A percentile compares a stretch with the other conserved stretches of the same genome.
Conservation (phyloP, 2,329 filamentous ascomycete genomes). For the Talaromyces sp. region DNA sequence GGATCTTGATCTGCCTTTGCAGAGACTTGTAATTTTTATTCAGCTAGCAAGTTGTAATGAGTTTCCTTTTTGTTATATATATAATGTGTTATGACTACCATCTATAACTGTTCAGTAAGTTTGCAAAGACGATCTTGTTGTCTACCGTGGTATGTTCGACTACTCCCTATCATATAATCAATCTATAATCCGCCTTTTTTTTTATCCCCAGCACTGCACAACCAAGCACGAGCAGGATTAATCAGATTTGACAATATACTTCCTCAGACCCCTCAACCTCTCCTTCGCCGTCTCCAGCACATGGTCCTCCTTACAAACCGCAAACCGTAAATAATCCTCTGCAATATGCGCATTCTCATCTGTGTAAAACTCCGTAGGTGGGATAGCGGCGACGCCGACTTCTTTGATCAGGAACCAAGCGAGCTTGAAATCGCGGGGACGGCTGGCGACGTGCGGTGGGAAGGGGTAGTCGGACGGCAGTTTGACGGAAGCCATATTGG, state of each 20-base stretch:
- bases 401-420: conserved; percentile 97
- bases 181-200: not conserved
- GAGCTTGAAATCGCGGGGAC: conserved; percentile 90
- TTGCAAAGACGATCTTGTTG: not conserved
- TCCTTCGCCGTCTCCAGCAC: conserved; percentile 77
- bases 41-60: not conserved
- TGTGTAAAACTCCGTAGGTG: conserved; percentile 96
- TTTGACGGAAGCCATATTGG: conserved; percentile 84
- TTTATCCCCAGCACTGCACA: not conserved
- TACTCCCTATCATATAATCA: not conserved
- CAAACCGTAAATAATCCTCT: conserved; percentile 90
- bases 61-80: not conserved
- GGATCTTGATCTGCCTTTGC: conserved; percentile 14
- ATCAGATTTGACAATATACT: conserved; percentile 54
- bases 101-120: not conserved
- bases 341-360: conserved; percentile 76
- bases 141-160: not conserved
- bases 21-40: not conserved
- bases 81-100: not conserved
- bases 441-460: conserved; percentile 77
- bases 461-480: conserved; percentile 82
- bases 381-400: conserved; percentile 90
- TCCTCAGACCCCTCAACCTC: conserved; percentile 66
- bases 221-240: not conserved
- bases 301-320: conserved; percentile 91